Evolutionary conservation across 352 stramenopile genomes (phyloP), one percentile per base, ranked within the genome.

Genomic region (Phytophthora pini): DNA sequence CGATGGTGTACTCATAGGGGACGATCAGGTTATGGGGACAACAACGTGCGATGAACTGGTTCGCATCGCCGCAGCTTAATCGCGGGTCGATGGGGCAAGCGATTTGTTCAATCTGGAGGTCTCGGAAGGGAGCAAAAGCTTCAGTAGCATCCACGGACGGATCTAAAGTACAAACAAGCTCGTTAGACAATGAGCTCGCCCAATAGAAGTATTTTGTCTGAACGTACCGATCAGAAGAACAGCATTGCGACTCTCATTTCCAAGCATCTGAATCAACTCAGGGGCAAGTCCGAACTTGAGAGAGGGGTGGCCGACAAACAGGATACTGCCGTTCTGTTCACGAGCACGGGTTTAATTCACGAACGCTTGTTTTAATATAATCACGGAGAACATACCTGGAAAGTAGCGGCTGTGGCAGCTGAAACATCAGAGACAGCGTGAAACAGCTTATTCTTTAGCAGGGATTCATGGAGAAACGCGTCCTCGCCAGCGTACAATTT

Each of bases 1-100:
- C 65, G 24, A 79, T 29, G 7, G 71, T 86, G 53, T 84, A 93
- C 26, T 94, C 87, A 26, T 78, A 58, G 0, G 88, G 84, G 0
- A 94, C 61, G 45, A 96, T 77, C 5, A 96, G 61, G 27, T 77
- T 89, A 5, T 82, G 78, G 6, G 88, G 88, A 11, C 70, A 80
- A 53, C 88, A 96, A 4, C 88, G 83, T 2, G 87, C 80, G 40
- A 96, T 89, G 29, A 96, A 87, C 63, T 93, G 88, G 59, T 96
- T 96, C 24, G 82, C 88, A 48, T 96, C 87, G 1, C 88, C 88
- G 56, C 88, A 96, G 55, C 80, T 92, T 55, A 96, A 69, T 6
- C 86, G 77, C 15, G 85, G 78, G 34, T 96, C 88, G 31, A 96
- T 93, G 10, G 83, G 80, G 22, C 83, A 92, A 29, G 70, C 59